Percentiles rank a stretch among this genome's conserved stretches.
phyloP scores from a whole-genome alignment of 1,139 yeast genomes.

The Yamadazyma friedrichii region DNA sequence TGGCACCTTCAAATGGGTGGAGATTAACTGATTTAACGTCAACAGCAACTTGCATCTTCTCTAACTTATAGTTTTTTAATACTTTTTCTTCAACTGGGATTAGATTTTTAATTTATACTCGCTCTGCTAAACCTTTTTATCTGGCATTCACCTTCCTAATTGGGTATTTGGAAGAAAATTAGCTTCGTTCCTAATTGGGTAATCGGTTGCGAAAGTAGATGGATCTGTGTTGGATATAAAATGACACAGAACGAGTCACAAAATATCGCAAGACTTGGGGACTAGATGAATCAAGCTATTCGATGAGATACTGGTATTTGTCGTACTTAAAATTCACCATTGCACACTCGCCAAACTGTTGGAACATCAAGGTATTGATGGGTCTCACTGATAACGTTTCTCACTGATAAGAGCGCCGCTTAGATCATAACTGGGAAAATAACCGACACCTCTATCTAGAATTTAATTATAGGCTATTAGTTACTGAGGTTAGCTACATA shows the following conservation, averaged over 20 bases:
- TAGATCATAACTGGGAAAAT: background rate
- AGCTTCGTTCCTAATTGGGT: constrained; percentile 8
- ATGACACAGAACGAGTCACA: too few species aligned
- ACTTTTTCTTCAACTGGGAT: background rate
- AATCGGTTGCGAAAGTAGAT: constrained; percentile 11
- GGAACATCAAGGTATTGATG: too few species aligned
- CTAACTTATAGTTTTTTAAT: background rate
- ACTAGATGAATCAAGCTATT: too few species aligned
- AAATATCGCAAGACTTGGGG: too few species aligned
- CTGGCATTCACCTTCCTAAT: constrained; percentile 13
- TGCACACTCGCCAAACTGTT: too few species aligned
- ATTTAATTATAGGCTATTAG: background rate
- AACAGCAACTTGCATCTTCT: constrained; percentile 3
- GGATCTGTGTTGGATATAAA: too few species aligned
- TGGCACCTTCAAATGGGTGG: constrained; percentile 69
- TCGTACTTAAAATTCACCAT: too few species aligned
- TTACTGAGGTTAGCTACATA: background rate
- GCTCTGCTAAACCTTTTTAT: background rate
- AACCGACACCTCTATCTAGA: background rate
- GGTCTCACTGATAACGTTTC: background rate
- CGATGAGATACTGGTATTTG: too few species aligned
- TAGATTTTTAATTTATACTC: too few species aligned
- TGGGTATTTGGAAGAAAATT: constrained; percentile 4
- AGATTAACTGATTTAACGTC: constrained; percentile 7
- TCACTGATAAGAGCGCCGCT: background rate